Evolutionary conservation across 768 basidiomycete species (phyloP).

Genomic region (Amanita polypyramis): DNA sequence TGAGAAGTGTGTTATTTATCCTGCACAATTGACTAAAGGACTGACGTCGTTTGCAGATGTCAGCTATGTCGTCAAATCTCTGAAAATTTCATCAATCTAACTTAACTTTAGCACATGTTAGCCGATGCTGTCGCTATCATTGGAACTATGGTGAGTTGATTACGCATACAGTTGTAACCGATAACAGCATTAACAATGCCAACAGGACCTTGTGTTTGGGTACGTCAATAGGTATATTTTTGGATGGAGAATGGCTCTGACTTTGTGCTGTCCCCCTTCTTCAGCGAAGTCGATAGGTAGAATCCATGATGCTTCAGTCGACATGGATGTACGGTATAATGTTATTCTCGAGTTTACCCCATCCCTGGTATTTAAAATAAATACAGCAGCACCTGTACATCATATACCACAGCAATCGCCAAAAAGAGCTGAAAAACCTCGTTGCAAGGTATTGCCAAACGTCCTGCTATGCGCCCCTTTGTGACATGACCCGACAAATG

Average conservation of each 20-base stretch:
- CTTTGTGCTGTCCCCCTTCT: constrained; percentile 3
- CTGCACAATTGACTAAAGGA: constrained; percentile 8
- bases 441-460: not conserved
- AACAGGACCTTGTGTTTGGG: constrained; percentile 86
- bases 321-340: not conserved
- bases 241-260: not conserved
- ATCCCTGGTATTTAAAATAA: not conserved
- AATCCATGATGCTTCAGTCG: not conserved
- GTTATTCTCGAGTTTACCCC: not conserved
- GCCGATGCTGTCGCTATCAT: constrained; percentile 96
- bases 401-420: not conserved
- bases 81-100: constrained; percentile 10
- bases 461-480: too few species aligned
- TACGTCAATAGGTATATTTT: constrained; percentile 30
- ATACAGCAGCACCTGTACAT: not conserved
- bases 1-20: constrained; percentile 58
- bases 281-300: constrained; percentile 30
- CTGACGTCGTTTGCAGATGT: constrained; percentile 28
- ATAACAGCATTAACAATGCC: constrained; percentile 7
- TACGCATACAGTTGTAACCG: constrained; percentile 6
- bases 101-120: constrained; percentile 58
- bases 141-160: constrained; percentile 78
- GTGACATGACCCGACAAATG: not conserved
- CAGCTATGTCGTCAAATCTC: constrained; percentile 14
- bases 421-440: not conserved